Base-by-base conservation (phyloP, 1,139 yeast species). In the Yamadazyma pseudoaaseri region DNA sequence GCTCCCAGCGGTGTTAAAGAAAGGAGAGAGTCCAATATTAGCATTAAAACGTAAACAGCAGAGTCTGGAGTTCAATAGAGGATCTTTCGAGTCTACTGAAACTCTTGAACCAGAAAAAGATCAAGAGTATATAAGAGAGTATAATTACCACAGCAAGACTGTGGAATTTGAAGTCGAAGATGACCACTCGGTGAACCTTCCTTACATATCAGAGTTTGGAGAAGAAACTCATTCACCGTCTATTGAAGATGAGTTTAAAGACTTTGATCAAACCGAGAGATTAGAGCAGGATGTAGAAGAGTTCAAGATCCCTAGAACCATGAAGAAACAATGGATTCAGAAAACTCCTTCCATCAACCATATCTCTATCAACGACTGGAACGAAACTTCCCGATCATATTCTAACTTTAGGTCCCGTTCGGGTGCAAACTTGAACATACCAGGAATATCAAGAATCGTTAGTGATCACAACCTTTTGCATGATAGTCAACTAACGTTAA, bases 1-100 rank as follows among this genome's bases (percentile, higher is more conserved):
- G 25, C 45, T 65, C 20, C 73, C 72, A 6, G 51, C 70, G 1
- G 69, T 65, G 1, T 46, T 66, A 21, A 60, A 54, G 39, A 52
- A 48, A 16, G 61, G 68, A 1, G 64, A 59, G 38, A 60, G 66
- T 31, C 63, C 60, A 0, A 62, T 62, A 6, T 42, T 60, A 48
- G 53, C 51, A 24, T 38, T 52, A 6, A 58, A 54, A 39, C 39
- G 66, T 24, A 45, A 51, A 35, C 65, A 58, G 29, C 46, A 41
- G 17, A 32, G 15, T 13, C 34, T 9, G 14, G 36, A 33, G 16
- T 14, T 16, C 12, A 31, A 32, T 26, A 4, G 16, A 10, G 30
- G 28, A 5, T 12, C 20, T 4, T 16, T n/a, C 10, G n/a, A 17
- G 5, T 11, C 30, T 20, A 15, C 16, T 9, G n/a, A 20, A 6